Base-by-base conservation (phyloP, 2,329 filamentous ascomycete species). In the Colletotrichum cordylinicola region DNA sequence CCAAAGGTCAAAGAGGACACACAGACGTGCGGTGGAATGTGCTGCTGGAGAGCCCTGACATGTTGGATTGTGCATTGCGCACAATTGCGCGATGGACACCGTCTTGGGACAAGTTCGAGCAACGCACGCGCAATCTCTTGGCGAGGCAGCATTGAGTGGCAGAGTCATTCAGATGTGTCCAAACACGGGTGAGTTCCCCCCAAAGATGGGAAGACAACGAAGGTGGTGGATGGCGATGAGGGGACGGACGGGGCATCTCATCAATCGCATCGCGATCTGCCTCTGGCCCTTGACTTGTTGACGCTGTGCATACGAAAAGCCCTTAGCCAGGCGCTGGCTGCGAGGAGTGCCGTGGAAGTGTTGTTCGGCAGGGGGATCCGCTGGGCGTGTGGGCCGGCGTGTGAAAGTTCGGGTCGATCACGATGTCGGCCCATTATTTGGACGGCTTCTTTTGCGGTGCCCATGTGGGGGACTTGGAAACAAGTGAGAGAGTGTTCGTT, bases 381-480 rank as follows among this genome's bases (percentile, higher is more conserved):
- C 64, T 56, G 66, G 58, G 31, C 35, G 35, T 10, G 61, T 71
- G 67, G 72, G 72, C 31, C 43, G 67, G 24, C 52, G 29, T 48
- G 16, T 75, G 56, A 64, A 52, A 72, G 73, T 73, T 73, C 73
- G 61, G 73, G 69, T 67, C 69, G 73, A 73, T 72, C 73, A 68
- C 70, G 61, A 72, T 72, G 62, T 67, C 61, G 72, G 67, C 43
- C 72, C 67, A 64, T 65, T 33, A 48, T 70, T 43, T 29, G 56
- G 33, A 39, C 67, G 67, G 48, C 52, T 21, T 60, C 43, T 65
- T 64, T 61, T 64, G 60, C 15, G n/a, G 31, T 13, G 21, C 35
- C 12, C 21, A 48, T 67, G 65, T 67, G 48, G 65, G 65, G 65
- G 65, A 35, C 37, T 48, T 48, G 43, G 56, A 18, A 48, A 48